Base-by-base conservation (phyloP, 371 early-diverging fungal genomes). In the Actinomortierella wolfii region DNA sequence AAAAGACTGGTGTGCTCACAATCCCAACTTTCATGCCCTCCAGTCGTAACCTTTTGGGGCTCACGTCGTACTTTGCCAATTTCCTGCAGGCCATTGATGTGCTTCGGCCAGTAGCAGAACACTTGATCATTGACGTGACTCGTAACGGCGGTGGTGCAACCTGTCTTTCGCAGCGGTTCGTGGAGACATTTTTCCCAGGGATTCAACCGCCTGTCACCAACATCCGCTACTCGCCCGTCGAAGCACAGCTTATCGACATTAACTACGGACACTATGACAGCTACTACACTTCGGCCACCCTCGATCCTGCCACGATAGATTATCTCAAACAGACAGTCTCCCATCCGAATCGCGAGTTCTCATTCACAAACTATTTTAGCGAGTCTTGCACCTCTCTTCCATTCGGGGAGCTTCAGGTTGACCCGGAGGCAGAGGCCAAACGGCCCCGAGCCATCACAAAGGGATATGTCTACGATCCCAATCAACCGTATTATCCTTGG, bases 51-150 rank as follows among this genome's bases (percentile, higher is more conserved):
- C 7, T 6, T 11, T 6, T 6, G 4, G 34, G 34, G 34, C 7
- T 11, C 11, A 6, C 4, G 4, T 11, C 34, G 11, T 34, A 34
- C 11, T 34, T 6, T 11, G 4, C 34, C 34, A 34, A 34, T 34
- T 34, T 34, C 7, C 34, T 34, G 7, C 34, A 34, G 34, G 34
- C 34, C 7, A 34, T 34, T 11, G 34, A 34, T 11, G 34, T 34
- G 11, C 34, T 34, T 11, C 34, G 34, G 7, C 34, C 34, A 34
- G 34, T n/a, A 3, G 68, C 63, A 2, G 51, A 62, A 52, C 55
- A 63, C 43, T 23, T 68, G 48, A 68, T 68, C 42, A 56, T 68
- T 2, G 68, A 68, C 20, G 15, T 68, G 34, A 51, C 51, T 13
- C 62, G 62, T n/a, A 62, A 59, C 17, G 54, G 48, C 0, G 63